Conservation (phyloP, 148 eudicot species). For the Talinum fruticosum region DNA sequence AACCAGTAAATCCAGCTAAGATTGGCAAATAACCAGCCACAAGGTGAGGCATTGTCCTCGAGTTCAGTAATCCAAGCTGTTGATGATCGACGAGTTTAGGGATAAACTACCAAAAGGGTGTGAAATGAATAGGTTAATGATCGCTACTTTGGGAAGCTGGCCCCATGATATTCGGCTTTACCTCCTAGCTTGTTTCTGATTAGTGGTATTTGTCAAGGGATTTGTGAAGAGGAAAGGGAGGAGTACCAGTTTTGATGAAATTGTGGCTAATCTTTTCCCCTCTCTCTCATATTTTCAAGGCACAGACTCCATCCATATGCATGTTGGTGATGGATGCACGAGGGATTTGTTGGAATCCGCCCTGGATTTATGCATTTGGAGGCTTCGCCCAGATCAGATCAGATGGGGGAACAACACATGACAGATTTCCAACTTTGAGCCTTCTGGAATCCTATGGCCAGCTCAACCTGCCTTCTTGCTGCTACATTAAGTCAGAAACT, state of each 20-base stretch:
- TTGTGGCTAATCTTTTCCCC: neutral
- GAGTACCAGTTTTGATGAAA: neutral
- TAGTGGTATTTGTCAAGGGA: conserved; percentile 5
- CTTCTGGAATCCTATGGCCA: conserved; percentile 11
- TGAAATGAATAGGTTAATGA: neutral
- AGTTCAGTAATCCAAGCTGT: neutral
- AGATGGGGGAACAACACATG: conserved; percentile 8
- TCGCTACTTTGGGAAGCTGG: conserved; percentile 1
- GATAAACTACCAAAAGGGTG: neutral
- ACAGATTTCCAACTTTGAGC: neutral
- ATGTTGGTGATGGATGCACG: conserved; percentile 1
- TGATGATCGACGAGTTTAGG: neutral
- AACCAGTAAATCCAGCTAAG: too few species aligned
- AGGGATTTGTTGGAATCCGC: neutral
- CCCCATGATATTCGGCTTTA: conserved; percentile 26
- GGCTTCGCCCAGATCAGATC: neutral
- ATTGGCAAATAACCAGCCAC: too few species aligned
- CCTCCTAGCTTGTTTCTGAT: conserved; percentile 14
- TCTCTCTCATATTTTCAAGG: conserved; percentile 20
- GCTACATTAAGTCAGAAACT: neutral
- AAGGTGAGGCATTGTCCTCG: too few species aligned
- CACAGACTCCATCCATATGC: conserved; percentile 14
- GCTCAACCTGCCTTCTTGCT: neutral
- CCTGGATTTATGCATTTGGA: conserved; percentile 23
- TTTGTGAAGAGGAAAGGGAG: neutral